A percentile compares a stretch with the other conserved stretches of the same genome.
phyloP scores from a whole-genome alignment of 129 eudicot species.

The Ambrosia trifida region DNA sequence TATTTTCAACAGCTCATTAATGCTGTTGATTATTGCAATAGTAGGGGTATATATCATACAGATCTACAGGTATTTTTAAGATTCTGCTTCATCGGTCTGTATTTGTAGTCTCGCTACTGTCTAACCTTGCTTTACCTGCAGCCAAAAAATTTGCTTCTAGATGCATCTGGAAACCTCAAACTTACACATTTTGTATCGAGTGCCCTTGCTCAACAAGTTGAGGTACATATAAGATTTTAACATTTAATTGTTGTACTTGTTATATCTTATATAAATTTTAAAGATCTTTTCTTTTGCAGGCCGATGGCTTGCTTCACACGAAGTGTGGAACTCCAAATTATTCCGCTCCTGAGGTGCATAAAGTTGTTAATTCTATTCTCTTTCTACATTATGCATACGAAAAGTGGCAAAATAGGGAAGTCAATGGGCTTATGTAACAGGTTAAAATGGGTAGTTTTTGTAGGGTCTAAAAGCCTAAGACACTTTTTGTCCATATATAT shows the following conservation, averaged over 20 bases:
- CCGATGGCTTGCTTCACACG: slow-evolving; percentile 84
- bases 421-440: not conserved
- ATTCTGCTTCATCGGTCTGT: not conserved
- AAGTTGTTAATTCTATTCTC: not conserved
- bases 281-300: slow-evolving; percentile 41
- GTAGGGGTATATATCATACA: slow-evolving; percentile 97
- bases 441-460: not conserved
- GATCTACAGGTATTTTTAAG: slow-evolving; percentile 67
- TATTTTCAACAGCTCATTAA: slow-evolving; percentile 95
- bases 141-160: slow-evolving; percentile 94
- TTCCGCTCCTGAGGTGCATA: slow-evolving; percentile 79
- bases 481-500: not conserved
- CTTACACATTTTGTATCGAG: slow-evolving; percentile 97
- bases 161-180: slow-evolving; percentile 87
- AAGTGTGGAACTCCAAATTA: slow-evolving; percentile 86
- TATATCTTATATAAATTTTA: not conserved
- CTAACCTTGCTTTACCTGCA: slow-evolving; percentile 31
- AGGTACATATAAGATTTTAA: slow-evolving; percentile 49
- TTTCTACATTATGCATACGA: slow-evolving; percentile 5
- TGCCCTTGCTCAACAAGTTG: slow-evolving; percentile 90
- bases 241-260: slow-evolving; percentile 1
- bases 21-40: slow-evolving; percentile 97
- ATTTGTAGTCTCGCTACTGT: slow-evolving; percentile 1
- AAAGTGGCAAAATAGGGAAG: not conserved
- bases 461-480: not conserved